phyloP scores from a whole-genome alignment of 441 rosid genomes.

The Euphorbia celastroides region DNA sequence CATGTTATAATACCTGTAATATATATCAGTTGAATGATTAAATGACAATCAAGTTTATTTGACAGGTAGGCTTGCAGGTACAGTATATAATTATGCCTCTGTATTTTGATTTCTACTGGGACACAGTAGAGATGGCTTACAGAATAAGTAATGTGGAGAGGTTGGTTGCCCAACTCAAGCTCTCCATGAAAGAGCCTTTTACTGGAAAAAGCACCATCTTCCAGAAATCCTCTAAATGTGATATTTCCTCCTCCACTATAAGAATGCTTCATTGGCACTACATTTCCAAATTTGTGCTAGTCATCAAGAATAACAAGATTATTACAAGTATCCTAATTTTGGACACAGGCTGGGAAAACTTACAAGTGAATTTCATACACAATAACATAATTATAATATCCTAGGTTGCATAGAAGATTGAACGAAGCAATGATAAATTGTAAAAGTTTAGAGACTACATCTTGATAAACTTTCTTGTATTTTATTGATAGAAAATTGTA shows the following conservation, averaged over 20 bases:
- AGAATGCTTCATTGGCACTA: slow-evolving; percentile 57
- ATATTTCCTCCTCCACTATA: slow-evolving; percentile 76
- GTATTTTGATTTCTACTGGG: slow-evolving; percentile 7
- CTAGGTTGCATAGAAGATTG: background rate
- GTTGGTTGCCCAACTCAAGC: slow-evolving; percentile 41
- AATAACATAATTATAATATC: background rate
- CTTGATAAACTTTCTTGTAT: no score
- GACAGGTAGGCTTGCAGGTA: background rate
- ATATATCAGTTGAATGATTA: background rate
- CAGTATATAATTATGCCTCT: background rate
- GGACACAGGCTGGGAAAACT: background rate
- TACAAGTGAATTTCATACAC: background rate
- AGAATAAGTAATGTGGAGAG: slow-evolving; percentile 48
- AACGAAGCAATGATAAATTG: no score
- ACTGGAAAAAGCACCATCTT: slow-evolving; percentile 33
- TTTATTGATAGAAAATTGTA: no score
- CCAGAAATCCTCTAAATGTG: slow-evolving; percentile 61
- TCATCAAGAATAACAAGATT: slow-evolving; percentile 3
- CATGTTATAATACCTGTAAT: background rate
- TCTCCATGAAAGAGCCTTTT: slow-evolving; percentile 57
- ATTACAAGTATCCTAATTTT: background rate
- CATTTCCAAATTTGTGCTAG: slow-evolving; percentile 15
- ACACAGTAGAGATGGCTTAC: slow-evolving; percentile 38
- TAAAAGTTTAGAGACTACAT: no score
- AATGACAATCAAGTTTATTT: background rate